Conservation (phyloP, 345 rosid genomes). For the Draba incana region DNA sequence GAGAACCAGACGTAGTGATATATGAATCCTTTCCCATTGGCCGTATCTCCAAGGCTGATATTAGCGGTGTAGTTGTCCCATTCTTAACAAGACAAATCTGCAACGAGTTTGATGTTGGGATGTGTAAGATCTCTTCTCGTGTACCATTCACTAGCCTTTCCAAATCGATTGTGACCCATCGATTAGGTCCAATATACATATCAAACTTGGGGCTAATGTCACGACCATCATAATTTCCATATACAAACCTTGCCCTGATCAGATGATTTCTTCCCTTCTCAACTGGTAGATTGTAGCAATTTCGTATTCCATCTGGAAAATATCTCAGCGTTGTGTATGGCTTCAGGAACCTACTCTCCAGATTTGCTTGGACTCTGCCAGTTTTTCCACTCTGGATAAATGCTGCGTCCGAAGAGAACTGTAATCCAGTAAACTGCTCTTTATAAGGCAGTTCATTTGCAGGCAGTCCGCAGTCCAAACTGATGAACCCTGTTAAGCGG, state of each 20-base stretch:
- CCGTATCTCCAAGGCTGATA: constrained; percentile 51
- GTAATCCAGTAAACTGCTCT: too few species aligned
- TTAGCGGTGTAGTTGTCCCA: constrained; percentile 39
- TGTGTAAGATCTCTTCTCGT: constrained; percentile 38
- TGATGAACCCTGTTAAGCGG: constrained; percentile 48
- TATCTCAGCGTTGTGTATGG: constrained; percentile 3
- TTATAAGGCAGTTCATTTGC: background rate
- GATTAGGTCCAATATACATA: constrained; percentile 46
- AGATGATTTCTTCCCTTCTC: constrained; percentile 36
- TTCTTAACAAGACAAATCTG: constrained; percentile 10
- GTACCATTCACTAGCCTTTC: background rate
- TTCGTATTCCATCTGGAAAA: constrained; percentile 45
- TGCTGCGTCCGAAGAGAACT: too few species aligned
- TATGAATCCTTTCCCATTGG: constrained; percentile 17
- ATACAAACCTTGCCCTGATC: constrained; percentile 35
- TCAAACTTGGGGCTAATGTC: constrained; percentile 37
- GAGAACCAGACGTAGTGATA: constrained; percentile 15
- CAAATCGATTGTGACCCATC: constrained; percentile 33
- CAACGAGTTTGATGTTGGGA: too few species aligned
- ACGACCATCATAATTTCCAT: constrained; percentile 49
- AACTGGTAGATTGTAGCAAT: constrained; percentile 45
- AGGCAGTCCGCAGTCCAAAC: constrained; percentile 46
- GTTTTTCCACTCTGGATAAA: too few species aligned
- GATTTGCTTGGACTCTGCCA: too few species aligned
- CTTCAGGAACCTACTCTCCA: too few species aligned